Base-by-base conservation (phyloP, 2,329 filamentous ascomycete genomes). In the Paraphoma chrysanthemicola region DNA sequence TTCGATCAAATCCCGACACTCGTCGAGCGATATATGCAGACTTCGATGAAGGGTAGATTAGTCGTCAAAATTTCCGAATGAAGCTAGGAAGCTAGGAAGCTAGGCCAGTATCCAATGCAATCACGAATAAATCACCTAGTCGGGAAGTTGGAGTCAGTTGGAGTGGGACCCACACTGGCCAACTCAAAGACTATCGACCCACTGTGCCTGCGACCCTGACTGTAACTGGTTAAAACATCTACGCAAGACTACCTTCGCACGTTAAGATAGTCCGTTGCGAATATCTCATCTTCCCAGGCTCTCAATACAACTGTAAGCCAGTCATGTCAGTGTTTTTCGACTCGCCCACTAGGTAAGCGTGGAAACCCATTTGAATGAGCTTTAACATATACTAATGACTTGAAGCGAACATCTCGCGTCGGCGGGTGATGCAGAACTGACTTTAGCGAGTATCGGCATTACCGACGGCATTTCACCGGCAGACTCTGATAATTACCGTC, bases 401-500 rank as follows among this genome's bases (percentile, higher is more conserved):
- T 33, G 12, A 54, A 72, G 69, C 38, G 62, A 70, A n/a, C 56
- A 67, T 41, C 60, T 63, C 17, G 60, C 71, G 23, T 46, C 64
- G 12, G 63, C 63, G 53, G 67, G 66, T 8, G 67, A 71, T 17
- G 67, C 59, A 36, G 68, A 72, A 46, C 29, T 59, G 23, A 57
- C 67, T 10, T 47, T 72, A 14, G 51, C 54, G 11, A 63, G 54
- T 16, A 67, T 72, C 50, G 67, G 69, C 4, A 57, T 72, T 43
- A 62, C 56, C 39, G 51, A 65, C 10, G 66, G 66, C 18, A 30
- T 81, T 80, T 44, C 56, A 33, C 17, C 57, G 18, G 23, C 46
- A 42, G 80, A 85, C 51, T 77, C 69, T 44, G 68, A 68, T 17
- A 81, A 84, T 56, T 85, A 82, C 54, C 72, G 79, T 17, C 77